Base-by-base conservation (phyloP, 345 rosid genomes). In the Adansonia digitata region DNA sequence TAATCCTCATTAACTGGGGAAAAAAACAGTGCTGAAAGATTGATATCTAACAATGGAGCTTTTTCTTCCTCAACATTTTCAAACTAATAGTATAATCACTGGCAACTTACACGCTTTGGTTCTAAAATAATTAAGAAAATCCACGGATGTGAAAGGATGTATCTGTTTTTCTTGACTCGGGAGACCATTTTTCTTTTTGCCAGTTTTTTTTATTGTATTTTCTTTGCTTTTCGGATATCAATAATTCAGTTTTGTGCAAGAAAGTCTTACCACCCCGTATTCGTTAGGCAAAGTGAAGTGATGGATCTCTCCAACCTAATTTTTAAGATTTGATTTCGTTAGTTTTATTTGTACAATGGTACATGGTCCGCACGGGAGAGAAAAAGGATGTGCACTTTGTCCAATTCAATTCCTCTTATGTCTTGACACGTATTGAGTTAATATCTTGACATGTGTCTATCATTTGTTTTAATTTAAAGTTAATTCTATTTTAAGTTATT, bases 201-300 rank as follows among this genome's bases (percentile, higher is more conserved):
- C 31, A 29, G 64, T 59, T 27, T 63, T 20, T 31, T 39, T 63
- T 40, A 17, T 20, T 27, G 17, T 64, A 17, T 64, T n/a, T 63
- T 64, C 17, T 39, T 62, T 35, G 43, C 24, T 35, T 62, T 62
- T 34, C 4, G 13, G 26, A 37, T n/a, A n/a, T 31, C 73, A 69
- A 69, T 69, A 51, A 69, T 69, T 49, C 73, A 69, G 26, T 11
- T 31, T n/a, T 69, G 73, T 51, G 60, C 73, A 69, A 49, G 55
- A 69, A 69, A 69, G 73, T 69, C 73, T 69, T 69, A 18, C 14
- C 26, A 14, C 59, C 59, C 13, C 59, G 37, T 68, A 48, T 57
- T 29, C 18, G 57, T 18, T 48, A 31, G 18, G 29, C 73, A 49
- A 29, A 69, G 51, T 69, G 60, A 69, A 18, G 31, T 69, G 73